Evolutionary conservation across 2,329 filamentous ascomycete species (phyloP), one percentile per base, ranked within the genome.

Genomic region (Fusarium subglutinans): DNA sequence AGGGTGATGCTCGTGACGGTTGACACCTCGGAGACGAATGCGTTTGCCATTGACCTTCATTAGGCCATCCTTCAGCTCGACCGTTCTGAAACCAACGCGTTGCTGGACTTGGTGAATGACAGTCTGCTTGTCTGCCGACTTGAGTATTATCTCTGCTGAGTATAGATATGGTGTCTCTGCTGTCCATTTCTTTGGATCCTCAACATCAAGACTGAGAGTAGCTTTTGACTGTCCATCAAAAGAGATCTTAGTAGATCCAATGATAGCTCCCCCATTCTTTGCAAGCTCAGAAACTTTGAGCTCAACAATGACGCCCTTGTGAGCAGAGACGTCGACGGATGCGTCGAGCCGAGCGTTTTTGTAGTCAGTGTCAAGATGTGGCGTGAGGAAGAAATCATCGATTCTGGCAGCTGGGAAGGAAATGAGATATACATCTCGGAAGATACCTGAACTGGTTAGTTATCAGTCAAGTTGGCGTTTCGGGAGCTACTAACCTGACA

Each of bases 1-100:
- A 1, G 90, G 90, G 75, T 94, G 91, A 75, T 94, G 91, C 65
- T 94, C 92, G 76, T 94, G 92, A 22, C 91, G 58, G 81, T 82
- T 8, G 88, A 90, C 89, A 17, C 92, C 92, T 33, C 89, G 86
- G 69, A 94, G 85, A 5, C 89, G 85, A 51, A 94, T 86, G 1
- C 87, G 83, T 26, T 85, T 84, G 8, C 91, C 91, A 63, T 93
- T 93, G 74, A 93, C 90, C 22, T 84, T 85, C 76, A 92, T 84
- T n/a, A 91, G 80, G 1, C 90, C 89, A 53, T 90, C 83, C 50
- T 88, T 89, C 59, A 92, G 85, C 80, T 93, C 90, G 4, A 92
- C 87, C 56, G 87, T 86, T 47, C 91, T 87, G 81, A 93, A 93
- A 1, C 92, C 92, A 9, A 92, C 81, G 84, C 76, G 74, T 9